Evolutionary conservation across 306 rosid genomes (phyloP), one percentile per base, ranked within the genome.

Genomic region (Vigna trinervia): DNA sequence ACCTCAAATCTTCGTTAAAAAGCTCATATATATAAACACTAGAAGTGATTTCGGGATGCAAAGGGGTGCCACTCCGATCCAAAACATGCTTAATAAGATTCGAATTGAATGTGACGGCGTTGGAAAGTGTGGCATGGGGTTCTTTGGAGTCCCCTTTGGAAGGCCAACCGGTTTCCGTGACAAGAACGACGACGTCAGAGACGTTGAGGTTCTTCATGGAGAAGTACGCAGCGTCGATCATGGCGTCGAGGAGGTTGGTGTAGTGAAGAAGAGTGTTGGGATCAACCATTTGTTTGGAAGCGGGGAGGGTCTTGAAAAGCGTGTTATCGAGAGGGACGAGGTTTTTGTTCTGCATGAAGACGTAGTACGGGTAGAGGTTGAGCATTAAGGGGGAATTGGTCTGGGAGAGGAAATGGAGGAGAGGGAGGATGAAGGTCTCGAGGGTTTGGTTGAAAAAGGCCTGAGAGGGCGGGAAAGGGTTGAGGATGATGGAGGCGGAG

Each of bases 391-490:
- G 98, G 0, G 98, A 82, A 53, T 87, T 88, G 0, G 90, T 90
- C 76, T 69, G 77, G 0, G 98, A 93, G 26, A 85, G 80, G 75
- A 93, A 91, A 79, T 64, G 86, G 66, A 91, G 91, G 17, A 93
- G 63, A 34, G 97, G 97, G 13, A 86, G 71, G 1, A 93, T 39
- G 43, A 75, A 7, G 0, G 84, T 2, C 13, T 58, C 64, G 0
- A 85, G 9, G 81, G 82, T 86, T 22, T 93, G 92, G 83, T 93
- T 93, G 79, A 93, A 93, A 78, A 81, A 93, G 5, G 98, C 88
- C 61, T 93, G 98, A 6, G 98, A 93, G 5, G 98, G 98, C 3
- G 98, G 98, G 57, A 93, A 93, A 2, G 98, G 89, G 69, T 91
- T 87, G 0, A 87, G 86, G 53, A 93, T 82, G 2, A 91, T 59